These are phyloP conservation scores for Chondrostereum purpureum DNA, from an alignment of 1,284 basidiomycete genomes.

Conservation along the genomic window DNA sequence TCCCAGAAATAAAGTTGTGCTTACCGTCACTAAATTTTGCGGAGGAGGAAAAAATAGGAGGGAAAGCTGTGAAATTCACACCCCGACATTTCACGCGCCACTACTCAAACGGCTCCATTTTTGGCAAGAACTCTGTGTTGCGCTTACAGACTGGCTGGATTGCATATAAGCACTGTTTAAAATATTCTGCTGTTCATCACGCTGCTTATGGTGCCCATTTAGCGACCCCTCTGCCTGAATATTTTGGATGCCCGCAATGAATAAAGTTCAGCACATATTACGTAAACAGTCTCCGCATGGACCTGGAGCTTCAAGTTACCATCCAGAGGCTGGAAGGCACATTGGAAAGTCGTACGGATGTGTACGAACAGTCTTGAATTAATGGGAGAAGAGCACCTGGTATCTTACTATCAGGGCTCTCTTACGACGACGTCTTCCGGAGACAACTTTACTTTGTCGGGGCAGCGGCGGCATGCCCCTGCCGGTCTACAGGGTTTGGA, in stretches of 20 bases:
- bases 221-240: neutral
- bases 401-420: too few species aligned
- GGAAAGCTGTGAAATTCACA: slow-evolving; percentile 40
- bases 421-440: too few species aligned
- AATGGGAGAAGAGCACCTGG: too few species aligned
- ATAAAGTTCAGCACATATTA: neutral
- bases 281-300: too few species aligned
- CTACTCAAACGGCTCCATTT: neutral
- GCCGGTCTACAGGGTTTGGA: too few species aligned
- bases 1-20: slow-evolving; percentile 49
- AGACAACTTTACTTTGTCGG: too few species aligned
- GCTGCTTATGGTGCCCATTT: neutral
- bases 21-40: slow-evolving; percentile 50
- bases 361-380: too few species aligned
- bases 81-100: neutral
- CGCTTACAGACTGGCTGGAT: neutral
- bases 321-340: too few species aligned
- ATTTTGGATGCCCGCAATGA: neutral
- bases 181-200: neutral
- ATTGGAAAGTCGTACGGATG: too few species aligned
- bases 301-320: too few species aligned
- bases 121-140: neutral
- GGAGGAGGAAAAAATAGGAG: slow-evolving; percentile 24
- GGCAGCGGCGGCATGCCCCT: too few species aligned
- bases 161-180: neutral